These are phyloP conservation scores for Sporothrix curviconia DNA, from an alignment of 2,329 filamentous ascomycete genomes.

Conservation along the genomic window DNA sequence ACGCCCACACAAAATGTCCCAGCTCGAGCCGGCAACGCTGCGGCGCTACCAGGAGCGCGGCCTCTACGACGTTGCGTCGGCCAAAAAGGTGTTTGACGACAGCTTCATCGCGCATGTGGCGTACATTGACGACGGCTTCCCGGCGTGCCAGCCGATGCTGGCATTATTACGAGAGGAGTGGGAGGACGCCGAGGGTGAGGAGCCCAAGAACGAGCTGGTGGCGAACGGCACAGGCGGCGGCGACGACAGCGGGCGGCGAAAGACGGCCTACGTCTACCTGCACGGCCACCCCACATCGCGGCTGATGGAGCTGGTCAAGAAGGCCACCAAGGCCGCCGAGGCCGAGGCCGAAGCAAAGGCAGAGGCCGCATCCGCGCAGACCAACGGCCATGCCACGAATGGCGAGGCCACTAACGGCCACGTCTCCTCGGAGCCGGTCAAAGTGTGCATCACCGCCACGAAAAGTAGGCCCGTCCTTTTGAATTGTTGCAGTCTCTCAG, in stretches of 20 bases:
- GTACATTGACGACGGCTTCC: conserved; percentile 16
- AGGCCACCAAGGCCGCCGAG: conserved; percentile 9
- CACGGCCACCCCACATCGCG: conserved; percentile 19
- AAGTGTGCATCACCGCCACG: conserved; percentile 18
- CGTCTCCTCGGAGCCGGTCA: not conserved
- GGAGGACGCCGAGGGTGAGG: not conserved
- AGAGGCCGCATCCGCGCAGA: not conserved
- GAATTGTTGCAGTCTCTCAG: not conserved
- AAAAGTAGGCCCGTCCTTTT: conserved; percentile 5
- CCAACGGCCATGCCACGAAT: not conserved
- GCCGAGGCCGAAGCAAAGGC: not conserved
- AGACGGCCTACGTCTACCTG: conserved; percentile 14
- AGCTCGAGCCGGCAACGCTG: conserved; percentile 15
- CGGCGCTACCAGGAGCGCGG: conserved; percentile 17
- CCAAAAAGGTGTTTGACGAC: conserved; percentile 18
- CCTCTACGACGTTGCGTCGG: conserved; percentile 15
- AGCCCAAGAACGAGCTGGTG: not conserved
- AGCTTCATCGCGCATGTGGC: conserved; percentile 18
- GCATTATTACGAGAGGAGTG: conserved; percentile 15
- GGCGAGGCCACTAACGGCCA: not conserved
- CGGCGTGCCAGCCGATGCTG: conserved; percentile 19
- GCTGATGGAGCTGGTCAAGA: conserved; percentile 18
- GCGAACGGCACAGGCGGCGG: not conserved
- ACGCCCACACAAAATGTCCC: not conserved
- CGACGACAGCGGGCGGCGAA: not conserved